Evolutionary conservation across 805 yeast genomes (phyloP).

Genomic region (Kazachstania kunashirensis): DNA sequence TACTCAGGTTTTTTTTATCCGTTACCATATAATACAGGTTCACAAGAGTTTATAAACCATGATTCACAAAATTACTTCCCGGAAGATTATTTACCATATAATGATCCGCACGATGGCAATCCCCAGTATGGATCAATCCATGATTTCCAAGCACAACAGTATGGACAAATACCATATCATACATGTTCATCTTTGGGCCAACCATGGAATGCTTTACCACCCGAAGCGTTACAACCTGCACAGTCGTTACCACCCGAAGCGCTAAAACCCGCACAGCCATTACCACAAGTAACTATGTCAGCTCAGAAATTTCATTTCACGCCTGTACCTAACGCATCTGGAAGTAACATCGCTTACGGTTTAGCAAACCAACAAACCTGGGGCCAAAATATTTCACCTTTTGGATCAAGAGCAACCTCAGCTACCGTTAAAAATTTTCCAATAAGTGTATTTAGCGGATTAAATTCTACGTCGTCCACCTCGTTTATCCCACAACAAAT

Average conservation of each 20-base stretch:
- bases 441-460: not conserved
- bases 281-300: not conserved
- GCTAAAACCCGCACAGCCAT: not conserved
- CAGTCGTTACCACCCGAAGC: too few species aligned
- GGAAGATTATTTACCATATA: constrained; percentile 10
- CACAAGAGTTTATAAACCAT: constrained; percentile 5
- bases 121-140: not conserved
- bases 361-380: not conserved
- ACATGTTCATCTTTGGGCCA: constrained; percentile 7
- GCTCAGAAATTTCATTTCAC: not conserved
- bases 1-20: constrained; percentile 1
- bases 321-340: not conserved
- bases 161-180: constrained; percentile 4
- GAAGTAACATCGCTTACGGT: not conserved
- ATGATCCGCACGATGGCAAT: not conserved
- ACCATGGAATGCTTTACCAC: constrained; percentile 15
- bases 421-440: not conserved
- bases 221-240: constrained; percentile 17
- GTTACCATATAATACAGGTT: not conserved
- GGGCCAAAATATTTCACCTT: not conserved
- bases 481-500: not conserved
- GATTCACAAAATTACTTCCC: constrained; percentile 11
- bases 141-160: not conserved
- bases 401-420: constrained; percentile 1
- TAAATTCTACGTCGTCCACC: not conserved